Evolutionary conservation across 805 yeast genomes (phyloP).

Genomic region (Candida methanosorbosa): DNA sequence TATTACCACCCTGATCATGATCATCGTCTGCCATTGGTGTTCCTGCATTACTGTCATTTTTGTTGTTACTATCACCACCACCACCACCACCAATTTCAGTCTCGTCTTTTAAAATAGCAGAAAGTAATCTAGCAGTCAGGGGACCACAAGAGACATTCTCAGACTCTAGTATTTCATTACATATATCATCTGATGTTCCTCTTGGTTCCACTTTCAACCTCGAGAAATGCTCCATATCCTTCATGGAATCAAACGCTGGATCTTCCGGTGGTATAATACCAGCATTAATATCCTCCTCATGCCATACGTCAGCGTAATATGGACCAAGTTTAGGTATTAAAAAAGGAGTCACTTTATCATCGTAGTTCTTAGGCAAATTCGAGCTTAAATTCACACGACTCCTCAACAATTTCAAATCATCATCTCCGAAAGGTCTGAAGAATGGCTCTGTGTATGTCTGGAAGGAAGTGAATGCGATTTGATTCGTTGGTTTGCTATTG

Average conservation of each 20-base stretch:
- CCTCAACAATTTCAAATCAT: slow-evolving; percentile 68
- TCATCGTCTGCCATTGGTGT: slow-evolving; percentile 9
- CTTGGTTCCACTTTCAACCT: slow-evolving; percentile 33
- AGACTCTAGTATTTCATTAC: slow-evolving; percentile 57
- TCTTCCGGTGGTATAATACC: slow-evolving; percentile 1
- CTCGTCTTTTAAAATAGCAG: slow-evolving; percentile 61
- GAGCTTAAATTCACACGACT: slow-evolving; percentile 53
- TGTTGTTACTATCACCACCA: slow-evolving; percentile 8
- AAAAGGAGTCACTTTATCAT: slow-evolving; percentile 62
- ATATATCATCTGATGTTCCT: slow-evolving; percentile 47
- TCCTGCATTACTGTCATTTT: slow-evolving; percentile 14
- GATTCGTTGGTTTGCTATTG: slow-evolving; percentile 75
- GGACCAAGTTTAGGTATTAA: slow-evolving; percentile 82
- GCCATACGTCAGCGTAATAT: slow-evolving; percentile 77
- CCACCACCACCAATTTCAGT: slow-evolving; percentile 10
- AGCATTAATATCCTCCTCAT: slow-evolving; percentile 56
- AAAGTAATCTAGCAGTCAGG: slow-evolving; percentile 67
- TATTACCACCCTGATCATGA: slow-evolving; percentile 7
- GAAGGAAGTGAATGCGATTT: slow-evolving; percentile 86
- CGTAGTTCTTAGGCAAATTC: slow-evolving; percentile 38
- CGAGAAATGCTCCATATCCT: slow-evolving; percentile 15
- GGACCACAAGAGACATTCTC: slow-evolving; percentile 88
- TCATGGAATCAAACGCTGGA: slow-evolving; percentile 7
- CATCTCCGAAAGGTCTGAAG: slow-evolving; percentile 69
- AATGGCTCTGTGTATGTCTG: slow-evolving; percentile 79